A percentile compares a stretch with the other conserved stretches of the same genome.
phyloP scores from a whole-genome alignment of 208 protist species.

The Trypanosoma mega region DNA sequence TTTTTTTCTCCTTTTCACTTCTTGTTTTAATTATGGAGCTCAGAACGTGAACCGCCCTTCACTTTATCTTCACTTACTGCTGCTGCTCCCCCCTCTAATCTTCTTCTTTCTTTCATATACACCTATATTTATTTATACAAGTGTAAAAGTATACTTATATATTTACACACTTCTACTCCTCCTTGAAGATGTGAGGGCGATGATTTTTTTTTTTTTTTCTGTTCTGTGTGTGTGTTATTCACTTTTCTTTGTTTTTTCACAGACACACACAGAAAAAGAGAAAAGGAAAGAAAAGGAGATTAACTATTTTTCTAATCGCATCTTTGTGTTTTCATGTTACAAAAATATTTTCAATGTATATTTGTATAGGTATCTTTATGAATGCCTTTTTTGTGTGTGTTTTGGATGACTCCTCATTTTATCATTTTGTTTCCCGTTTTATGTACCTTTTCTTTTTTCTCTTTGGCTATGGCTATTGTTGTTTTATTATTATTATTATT shows the following conservation, averaged over 20 bases:
- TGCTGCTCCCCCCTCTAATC: too few species aligned
- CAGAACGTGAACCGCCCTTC: neutral
- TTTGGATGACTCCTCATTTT: slow-evolving; percentile 5
- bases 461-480: neutral
- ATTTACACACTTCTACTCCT: neutral
- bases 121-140: neutral
- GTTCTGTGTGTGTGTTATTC: too few species aligned
- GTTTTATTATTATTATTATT: slow-evolving; percentile 5
- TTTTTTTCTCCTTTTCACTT: neutral
- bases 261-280: too few species aligned
- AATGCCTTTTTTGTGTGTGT: slow-evolving; percentile 5
- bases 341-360: slow-evolving; percentile 5
- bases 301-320: too few species aligned
- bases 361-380: slow-evolving; percentile 3
- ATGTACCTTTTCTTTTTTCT: neutral
- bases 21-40: neutral
- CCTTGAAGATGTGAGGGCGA: too few species aligned
- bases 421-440: neutral
- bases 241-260: too few species aligned
- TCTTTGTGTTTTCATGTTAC: too few species aligned
- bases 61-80: neutral
- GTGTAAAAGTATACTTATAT: neutral
- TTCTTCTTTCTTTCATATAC: neutral
- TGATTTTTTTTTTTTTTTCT: too few species aligned
- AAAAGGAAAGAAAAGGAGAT: too few species aligned